phyloP scores from a whole-genome alignment of 1,284 basidiomycete species.

The Ustilago trichophora region DNA sequence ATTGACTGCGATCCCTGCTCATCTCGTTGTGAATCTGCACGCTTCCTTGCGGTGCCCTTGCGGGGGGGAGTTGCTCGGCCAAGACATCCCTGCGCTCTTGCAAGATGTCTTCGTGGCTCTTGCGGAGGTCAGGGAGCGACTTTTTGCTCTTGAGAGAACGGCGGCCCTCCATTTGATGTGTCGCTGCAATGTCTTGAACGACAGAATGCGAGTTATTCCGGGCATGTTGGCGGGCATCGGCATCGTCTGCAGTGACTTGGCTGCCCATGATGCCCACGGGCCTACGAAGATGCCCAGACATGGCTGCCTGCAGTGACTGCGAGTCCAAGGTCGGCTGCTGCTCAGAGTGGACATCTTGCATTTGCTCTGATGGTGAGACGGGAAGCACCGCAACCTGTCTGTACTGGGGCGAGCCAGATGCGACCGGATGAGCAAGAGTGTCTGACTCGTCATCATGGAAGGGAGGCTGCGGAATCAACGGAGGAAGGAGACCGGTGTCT shows the following conservation, averaged over 20 bases:
- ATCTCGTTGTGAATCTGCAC: neutral
- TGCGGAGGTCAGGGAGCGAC: conserved; percentile 85
- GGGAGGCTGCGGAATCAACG: conserved; percentile 20
- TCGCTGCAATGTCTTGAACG: conserved; percentile 28
- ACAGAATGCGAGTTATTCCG: conserved; percentile 56
- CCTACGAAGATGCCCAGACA: neutral
- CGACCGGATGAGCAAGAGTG: too few species aligned
- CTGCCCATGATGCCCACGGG: neutral
- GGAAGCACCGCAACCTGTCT: too few species aligned
- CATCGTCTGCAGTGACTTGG: conserved; percentile 2
- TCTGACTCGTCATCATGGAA: neutral
- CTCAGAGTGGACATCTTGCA: neutral
- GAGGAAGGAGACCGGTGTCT: conserved; percentile 16
- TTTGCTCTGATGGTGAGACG: neutral
- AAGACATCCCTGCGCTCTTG: conserved; percentile 48
- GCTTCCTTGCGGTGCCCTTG: neutral
- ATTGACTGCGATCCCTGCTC: neutral
- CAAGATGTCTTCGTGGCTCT: conserved; percentile 68
- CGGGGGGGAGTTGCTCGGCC: conserved; percentile 2
- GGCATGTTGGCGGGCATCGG: conserved; percentile 25
- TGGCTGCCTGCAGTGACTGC: neutral
- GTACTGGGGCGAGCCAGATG: too few species aligned
- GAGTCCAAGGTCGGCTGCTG: neutral
- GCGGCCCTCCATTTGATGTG: conserved; percentile 27
- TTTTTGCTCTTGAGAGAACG: conserved; percentile 69